Evolutionary conservation across 495 filamentous ascomycete genomes (phyloP).

Genomic region (Bacidia gigantensis): DNA sequence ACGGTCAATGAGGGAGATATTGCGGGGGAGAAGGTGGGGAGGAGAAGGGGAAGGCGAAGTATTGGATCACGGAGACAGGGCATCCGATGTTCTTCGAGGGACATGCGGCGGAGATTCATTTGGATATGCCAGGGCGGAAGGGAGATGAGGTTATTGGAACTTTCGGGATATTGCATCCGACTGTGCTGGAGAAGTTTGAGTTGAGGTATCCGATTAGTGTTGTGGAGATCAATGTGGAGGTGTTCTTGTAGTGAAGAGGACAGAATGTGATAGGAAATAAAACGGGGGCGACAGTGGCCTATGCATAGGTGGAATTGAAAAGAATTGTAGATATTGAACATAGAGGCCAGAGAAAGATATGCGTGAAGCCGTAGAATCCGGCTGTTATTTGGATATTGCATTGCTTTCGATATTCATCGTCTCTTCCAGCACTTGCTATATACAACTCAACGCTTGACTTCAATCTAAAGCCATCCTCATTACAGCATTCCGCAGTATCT

Average conservation of each 20-base stretch:
- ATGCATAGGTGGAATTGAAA: too few relatives aligned
- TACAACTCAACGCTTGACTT: too few relatives aligned
- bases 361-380: too few relatives aligned
- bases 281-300: too few relatives aligned
- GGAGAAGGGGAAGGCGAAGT: conserved; percentile 45
- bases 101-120: conserved; percentile 69
- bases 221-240: conserved; percentile 90
- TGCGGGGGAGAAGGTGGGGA: conserved; percentile 23
- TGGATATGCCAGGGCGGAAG: conserved; percentile 54
- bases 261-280: neutral
- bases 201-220: conserved; percentile 86
- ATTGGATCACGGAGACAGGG: conserved; percentile 88
- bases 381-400: too few relatives aligned
- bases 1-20: conserved; percentile 60
- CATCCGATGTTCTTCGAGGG: conserved; percentile 71
- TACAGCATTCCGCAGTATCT: too few relatives aligned
- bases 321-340: too few relatives aligned
- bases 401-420: too few relatives aligned
- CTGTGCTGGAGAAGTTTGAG: conserved; percentile 85
- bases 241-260: conserved; percentile 52
- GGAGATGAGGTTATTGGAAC: conserved; percentile 62
- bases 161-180: conserved; percentile 89
- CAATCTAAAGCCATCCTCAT: too few relatives aligned
- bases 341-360: too few relatives aligned
- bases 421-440: too few relatives aligned